Percentiles rank a stretch among this genome's conserved stretches.
Evolutionary conservation across 257 asterid genomes (phyloP).

Genomic region (Solanum corneliomulleri): DNA sequence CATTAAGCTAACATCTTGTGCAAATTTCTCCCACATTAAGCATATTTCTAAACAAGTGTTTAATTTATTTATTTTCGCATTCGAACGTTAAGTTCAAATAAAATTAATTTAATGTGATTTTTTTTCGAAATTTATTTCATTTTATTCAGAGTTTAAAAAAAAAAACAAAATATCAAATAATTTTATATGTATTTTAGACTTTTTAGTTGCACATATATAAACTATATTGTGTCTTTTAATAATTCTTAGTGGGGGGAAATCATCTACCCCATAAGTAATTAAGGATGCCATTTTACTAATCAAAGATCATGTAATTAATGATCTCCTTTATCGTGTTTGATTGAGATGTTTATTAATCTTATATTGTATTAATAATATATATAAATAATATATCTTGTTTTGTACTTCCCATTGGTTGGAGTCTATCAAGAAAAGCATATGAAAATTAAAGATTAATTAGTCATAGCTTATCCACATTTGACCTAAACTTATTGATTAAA

Average conservation of each 20-base stretch:
- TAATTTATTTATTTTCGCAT: no score
- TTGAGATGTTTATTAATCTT: background rate
- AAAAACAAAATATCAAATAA: background rate
- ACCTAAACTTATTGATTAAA: conserved; percentile 23
- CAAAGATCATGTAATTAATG: background rate
- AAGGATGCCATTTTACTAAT: background rate
- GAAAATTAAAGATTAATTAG: conserved; percentile 4
- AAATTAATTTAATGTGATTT: no score
- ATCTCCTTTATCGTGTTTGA: background rate
- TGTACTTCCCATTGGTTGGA: no score
- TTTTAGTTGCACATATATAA: background rate
- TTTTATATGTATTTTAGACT: background rate
- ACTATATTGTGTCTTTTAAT: background rate
- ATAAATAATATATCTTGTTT: background rate
- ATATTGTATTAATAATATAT: background rate
- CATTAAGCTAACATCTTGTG: no score
- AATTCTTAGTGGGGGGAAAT: background rate
- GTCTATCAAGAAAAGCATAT: conserved; percentile 12
- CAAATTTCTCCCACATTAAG: no score
- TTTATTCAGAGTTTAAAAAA: no score
- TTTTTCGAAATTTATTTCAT: no score
- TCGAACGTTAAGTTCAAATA: no score
- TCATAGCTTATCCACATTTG: conserved; percentile 18
- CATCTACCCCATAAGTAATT: background rate
- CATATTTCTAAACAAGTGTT: no score